Evolutionary conservation across 345 rosid species (phyloP).

Genomic region (Gossypioides kirkii): DNA sequence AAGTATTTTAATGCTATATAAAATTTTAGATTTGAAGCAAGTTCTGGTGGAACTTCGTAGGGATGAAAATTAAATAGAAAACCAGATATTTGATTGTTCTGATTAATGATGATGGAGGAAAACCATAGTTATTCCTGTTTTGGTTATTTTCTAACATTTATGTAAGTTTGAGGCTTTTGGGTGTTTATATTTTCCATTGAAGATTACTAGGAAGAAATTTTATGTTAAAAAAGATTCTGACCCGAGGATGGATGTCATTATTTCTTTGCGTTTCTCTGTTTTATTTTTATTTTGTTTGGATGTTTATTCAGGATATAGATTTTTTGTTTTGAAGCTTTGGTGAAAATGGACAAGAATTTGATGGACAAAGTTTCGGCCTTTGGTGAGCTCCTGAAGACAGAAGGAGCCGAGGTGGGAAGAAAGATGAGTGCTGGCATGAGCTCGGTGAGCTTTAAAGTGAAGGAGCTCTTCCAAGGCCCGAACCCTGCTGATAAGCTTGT

Average conservation of each 20-base stretch:
- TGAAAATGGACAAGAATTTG: constrained; percentile 79
- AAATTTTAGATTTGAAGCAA: background rate
- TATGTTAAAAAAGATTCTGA: background rate
- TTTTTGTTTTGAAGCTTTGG: constrained; percentile 25
- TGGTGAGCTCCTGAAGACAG: constrained; percentile 91
- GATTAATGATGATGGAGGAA: background rate
- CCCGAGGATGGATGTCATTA: background rate
- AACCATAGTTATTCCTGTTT: background rate
- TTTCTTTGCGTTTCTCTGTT: background rate
- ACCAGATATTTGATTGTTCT: background rate
- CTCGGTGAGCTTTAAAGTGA: constrained; percentile 94
- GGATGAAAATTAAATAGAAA: background rate
- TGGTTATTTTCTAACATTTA: background rate
- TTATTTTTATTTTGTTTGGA: background rate
- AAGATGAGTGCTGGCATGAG: constrained; percentile 89
- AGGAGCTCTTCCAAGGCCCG: constrained; percentile 93
- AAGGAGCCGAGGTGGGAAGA: constrained; percentile 82
- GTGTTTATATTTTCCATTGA: background rate
- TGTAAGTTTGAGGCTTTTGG: background rate
- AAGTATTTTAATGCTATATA: background rate
- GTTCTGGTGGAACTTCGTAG: background rate
- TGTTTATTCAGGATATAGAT: background rate
- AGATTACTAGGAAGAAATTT: background rate
- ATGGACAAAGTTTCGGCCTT: constrained; percentile 90
- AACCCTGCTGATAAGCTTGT: constrained; percentile 88